Conservation (phyloP, 352 stramenopile species). For the Phytophthora idaei region DNA sequence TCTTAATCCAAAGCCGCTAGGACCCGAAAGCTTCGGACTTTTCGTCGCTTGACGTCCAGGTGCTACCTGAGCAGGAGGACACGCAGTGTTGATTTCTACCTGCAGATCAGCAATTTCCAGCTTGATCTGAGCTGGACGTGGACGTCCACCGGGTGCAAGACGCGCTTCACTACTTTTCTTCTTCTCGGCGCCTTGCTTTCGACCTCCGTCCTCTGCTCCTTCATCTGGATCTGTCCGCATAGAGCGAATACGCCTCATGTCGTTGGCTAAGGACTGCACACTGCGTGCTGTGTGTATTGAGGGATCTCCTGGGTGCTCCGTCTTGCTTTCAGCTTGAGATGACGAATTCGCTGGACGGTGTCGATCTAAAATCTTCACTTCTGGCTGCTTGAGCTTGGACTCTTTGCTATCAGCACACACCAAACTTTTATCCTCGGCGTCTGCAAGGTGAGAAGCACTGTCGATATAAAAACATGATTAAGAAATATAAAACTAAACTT, state of each 20-base stretch:
- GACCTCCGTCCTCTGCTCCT: constrained; percentile 31
- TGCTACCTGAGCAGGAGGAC: constrained; percentile 12
- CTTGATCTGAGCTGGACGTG: constrained; percentile 70
- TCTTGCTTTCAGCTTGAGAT: constrained; percentile 50
- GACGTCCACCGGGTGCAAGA: constrained; percentile 14
- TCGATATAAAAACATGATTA: background rate
- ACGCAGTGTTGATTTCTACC: constrained; percentile 17
- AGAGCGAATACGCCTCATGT: constrained; percentile 79
- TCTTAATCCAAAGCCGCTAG: constrained; percentile 20
- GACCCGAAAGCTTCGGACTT: constrained; percentile 49
- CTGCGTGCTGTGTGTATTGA: constrained; percentile 72
- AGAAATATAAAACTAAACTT: too few species aligned
- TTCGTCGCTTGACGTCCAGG: constrained; percentile 44
- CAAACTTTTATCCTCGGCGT: constrained; percentile 25
- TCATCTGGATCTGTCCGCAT: constrained; percentile 43
- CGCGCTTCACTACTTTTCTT: constrained; percentile 43
- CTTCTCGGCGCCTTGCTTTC: constrained; percentile 52
- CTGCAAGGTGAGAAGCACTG: constrained; percentile 26
- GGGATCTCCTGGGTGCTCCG: constrained; percentile 15
- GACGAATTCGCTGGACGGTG: constrained; percentile 28
- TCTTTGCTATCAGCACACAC: constrained; percentile 42
- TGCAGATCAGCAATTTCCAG: constrained; percentile 68
- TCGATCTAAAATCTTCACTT: constrained; percentile 59
- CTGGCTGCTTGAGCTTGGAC: constrained; percentile 78
- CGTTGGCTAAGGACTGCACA: constrained; percentile 80